Evolutionary conservation across 768 basidiomycete species (phyloP), one percentile per base, ranked within the genome.

Genomic region (Termitomyces sp.): DNA sequence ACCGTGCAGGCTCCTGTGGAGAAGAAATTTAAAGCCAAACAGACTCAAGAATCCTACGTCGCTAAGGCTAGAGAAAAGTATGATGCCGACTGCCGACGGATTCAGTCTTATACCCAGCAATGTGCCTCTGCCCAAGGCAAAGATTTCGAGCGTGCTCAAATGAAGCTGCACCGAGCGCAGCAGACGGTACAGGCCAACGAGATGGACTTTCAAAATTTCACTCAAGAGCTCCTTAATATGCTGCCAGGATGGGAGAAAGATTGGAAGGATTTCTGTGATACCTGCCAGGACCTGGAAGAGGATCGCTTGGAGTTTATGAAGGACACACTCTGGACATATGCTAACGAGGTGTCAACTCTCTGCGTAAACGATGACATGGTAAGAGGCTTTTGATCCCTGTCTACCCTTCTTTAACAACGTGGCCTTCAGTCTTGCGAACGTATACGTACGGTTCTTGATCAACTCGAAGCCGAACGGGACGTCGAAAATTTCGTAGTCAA

Each of bases 231-330:
- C 36, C 77, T 84, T 62, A 89, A 93, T 50, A 86, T 90, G 46
- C 74, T 83, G 53, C 79, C 76, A 24, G 84, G 84, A 62, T 98
- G 95, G 96, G 95, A 98, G 68, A 76, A 78, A 59, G 89, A 94
- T 52, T 99, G 95, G 95, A 95, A 92, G 71, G 78, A 77, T 13
- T 98, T 95, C 72, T 98, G 94, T 68, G 97, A 99, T 72, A 81
- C 83, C n/a, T 92, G 91, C 61, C 97, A 99, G 72, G 97, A 99
- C 75, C 72, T 97, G 44, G 97, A 99, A 65, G 95, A 98, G 65
- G 97, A 98, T 55, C 82, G 97, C 26, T 72, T 94, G 69, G 94
- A 95, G 59, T 90, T 95, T 69, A 85, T 91, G 76, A 98, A 96
- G 74, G 93, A 95, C 69, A 89, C 87, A 55, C 77, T 97, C 63